Evolutionary conservation across 371 early-diverging fungal genomes (phyloP), one percentile per base, ranked within the genome.

Genomic region (Syncephalastrum racemosum): DNA sequence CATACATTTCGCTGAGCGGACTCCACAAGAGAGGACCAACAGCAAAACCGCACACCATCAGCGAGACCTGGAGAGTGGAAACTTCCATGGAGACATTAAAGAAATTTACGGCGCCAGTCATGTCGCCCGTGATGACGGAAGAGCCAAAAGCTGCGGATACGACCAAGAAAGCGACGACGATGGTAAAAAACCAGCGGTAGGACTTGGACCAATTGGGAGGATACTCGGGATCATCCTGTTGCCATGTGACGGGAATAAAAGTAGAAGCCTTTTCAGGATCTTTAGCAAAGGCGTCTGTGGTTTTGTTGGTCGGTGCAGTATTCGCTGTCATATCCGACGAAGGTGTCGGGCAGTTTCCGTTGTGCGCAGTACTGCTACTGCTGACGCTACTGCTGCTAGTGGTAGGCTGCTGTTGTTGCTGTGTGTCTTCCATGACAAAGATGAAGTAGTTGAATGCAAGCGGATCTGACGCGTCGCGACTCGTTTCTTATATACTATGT

Each of bases 11-110:
- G 41, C 66, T 64, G 1, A 75, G 54, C 23, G 78, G 78, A 45
- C 71, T 70, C 75, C 75, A 77, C 19, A 77, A 65, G 46, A 77
- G 67, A 51, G 78, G 78, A 42, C 78, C 78, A 5, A 68, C 52
- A 59, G 63, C 71, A 41, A 74, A 77, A 22, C 75, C 78, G 55
- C 67, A 70, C 0, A 77, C 78, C 66, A 77, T 70, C n/a, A 77
- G 63, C n/a, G 78, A 71, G 4, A 72, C 70, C 53, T 70, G 71
- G 16, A 74, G 66, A 45, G 72, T 71, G 27, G 70, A 64, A 1
- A 70, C 70, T 54, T 65, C 68, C 47, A 64, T 50, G 0, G 68
- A 54, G 23, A 72, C 68, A 20, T 67, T 58, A 55, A 77, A 77
- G 1, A 49, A 39, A 10, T 56, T 62, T 3, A 63, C 65, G 0